phyloP scores from a whole-genome alignment of 352 stramenopile genomes.

The Phytophthora pistaciae region DNA sequence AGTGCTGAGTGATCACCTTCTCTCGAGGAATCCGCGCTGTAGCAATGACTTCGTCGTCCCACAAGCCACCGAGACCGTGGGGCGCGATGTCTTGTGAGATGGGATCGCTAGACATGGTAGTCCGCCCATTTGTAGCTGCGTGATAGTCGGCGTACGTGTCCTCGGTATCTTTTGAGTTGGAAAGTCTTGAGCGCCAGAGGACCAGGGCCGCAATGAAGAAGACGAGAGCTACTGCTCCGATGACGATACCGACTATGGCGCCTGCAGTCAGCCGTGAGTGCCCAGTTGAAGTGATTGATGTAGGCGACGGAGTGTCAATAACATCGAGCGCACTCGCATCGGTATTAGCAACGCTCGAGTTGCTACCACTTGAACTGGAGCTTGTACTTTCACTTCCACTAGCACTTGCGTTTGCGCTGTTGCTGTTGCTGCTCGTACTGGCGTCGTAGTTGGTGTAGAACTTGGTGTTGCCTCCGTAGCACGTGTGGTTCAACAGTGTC shows the following conservation, averaged over 20 bases:
- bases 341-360: neutral
- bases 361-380: constrained; percentile 2
- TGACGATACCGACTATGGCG: constrained; percentile 2
- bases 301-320: constrained; percentile 1
- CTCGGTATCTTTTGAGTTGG: neutral
- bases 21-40: constrained; percentile 40
- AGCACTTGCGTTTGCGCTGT: neutral
- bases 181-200: neutral
- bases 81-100: constrained; percentile 7
- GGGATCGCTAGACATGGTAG: constrained; percentile 6
- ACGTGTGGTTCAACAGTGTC: constrained; percentile 11
- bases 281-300: neutral
- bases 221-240: constrained; percentile 1
- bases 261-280: constrained; percentile 1
- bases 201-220: constrained; percentile 1
- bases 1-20: constrained; percentile 28
- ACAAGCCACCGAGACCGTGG: constrained; percentile 22
- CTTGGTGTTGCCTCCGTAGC: constrained; percentile 9
- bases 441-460: constrained; percentile 22
- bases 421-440: neutral
- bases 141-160: neutral
- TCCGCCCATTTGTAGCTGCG: neutral
- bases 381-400: neutral
- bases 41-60: constrained; percentile 39
- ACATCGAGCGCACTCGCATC: constrained; percentile 3